Percentiles rank a stretch among this genome's conserved stretches.
Conservation (phyloP, 2,329 filamentous ascomycete species). For the Hypoxylon sp. region DNA sequence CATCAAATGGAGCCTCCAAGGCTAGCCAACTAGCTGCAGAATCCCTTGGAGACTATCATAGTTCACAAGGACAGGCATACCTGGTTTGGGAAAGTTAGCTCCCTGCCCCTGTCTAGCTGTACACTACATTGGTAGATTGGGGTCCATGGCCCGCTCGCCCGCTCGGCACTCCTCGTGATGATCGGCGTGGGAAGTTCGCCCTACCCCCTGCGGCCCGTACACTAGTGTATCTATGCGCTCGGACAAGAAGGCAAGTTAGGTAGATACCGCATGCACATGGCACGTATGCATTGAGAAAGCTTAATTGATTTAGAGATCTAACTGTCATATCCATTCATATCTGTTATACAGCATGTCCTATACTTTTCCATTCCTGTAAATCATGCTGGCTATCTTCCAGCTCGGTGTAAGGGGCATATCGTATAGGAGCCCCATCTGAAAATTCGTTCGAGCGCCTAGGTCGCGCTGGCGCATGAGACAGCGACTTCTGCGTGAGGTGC, state of each 20-base stretch:
- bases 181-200: background rate
- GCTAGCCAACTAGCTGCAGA: background rate
- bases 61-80: conserved; percentile 1
- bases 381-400: conserved; percentile 9
- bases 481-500: conserved; percentile 1
- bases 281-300: background rate
- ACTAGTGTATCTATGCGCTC: background rate
- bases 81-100: background rate
- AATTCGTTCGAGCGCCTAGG: conserved; percentile 1
- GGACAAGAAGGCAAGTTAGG: background rate
- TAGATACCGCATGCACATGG: background rate
- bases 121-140: background rate
- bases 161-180: background rate
- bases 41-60: background rate
- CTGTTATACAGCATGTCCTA: background rate
- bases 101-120: background rate
- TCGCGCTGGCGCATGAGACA: conserved; percentile 1
- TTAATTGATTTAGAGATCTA: background rate
- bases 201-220: background rate
- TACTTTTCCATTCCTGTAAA: background rate
- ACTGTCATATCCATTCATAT: background rate
- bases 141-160: too few relatives aligned
- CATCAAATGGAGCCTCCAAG: background rate
- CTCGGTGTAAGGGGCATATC: conserved; percentile 8
- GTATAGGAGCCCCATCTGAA: background rate